Evolutionary conservation across 108 stramenopile genomes (phyloP), one percentile per base, ranked within the genome.

Genomic region (Poteriospumella lacustris): DNA sequence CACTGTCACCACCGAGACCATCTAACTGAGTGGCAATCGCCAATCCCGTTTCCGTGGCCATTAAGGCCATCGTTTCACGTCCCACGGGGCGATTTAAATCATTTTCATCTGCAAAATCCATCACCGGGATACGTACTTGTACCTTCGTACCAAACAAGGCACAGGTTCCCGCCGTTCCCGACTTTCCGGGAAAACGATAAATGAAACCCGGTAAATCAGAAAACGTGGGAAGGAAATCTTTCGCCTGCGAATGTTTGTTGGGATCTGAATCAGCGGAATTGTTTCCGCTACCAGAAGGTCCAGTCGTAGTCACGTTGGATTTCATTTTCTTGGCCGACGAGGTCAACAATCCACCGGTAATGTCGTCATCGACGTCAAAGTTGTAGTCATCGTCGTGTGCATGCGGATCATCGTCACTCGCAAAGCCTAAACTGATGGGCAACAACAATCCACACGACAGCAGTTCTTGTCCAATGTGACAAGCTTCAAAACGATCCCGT

Each of bases 381-480:
- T n/a, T n/a, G n/a, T n/a, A n/a, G n/a, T n/a, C n/a, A n/a, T n/a
- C n/a, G n/a, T n/a, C n/a, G n/a, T n/a, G n/a, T n/a, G n/a, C n/a
- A n/a, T n/a, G n/a, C n/a, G n/a, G n/a, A n/a, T n/a, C n/a, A n/a
- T 24, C 24, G 24, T 56, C 19, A 56, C 19, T 56, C 52, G 19
- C 70, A 52, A 73, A 73, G 3, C 70, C 70, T 28, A 28, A 3
- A 42, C 70, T 33, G 36, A 73, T 31, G 31, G 70, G 38, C 15
- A 44, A 42, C 24, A 73, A 73, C 5, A 73, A 56, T 24, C 24
- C 33, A 56, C 44, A 44, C 5, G 3, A 12, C 5, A 73, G 3
- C 42, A 73, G 36, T 73, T 56, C 70, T 73, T 73, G 70, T 15
- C 44, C 70, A 52, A 73, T 73, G 5, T 5, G 3, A 44, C 70